Evolutionary conservation across 352 stramenopile species (phyloP).

Genomic region (Phytopythium montanum): DNA sequence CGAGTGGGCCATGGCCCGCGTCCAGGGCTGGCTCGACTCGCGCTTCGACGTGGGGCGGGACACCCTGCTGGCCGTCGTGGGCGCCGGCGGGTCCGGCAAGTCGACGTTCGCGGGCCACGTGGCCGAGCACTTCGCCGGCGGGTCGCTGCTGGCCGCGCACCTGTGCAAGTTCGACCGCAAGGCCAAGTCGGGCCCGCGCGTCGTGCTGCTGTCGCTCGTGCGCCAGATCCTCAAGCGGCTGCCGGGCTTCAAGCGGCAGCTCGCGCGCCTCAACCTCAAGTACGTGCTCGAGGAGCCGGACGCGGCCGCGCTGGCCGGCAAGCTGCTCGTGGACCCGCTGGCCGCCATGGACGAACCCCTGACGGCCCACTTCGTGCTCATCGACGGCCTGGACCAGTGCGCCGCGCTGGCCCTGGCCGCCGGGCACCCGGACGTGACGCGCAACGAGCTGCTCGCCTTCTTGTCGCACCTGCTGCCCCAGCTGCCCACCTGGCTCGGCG

Average conservation of each 20-base stretch:
- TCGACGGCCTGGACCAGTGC: constrained; percentile 81
- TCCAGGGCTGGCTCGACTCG: constrained; percentile 75
- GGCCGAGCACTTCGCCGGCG: constrained; percentile 40
- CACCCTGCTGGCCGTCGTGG: constrained; percentile 59
- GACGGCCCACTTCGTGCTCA: constrained; percentile 54
- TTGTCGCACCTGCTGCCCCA: constrained; percentile 53
- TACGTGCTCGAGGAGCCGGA: constrained; percentile 82
- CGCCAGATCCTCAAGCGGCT: constrained; percentile 71
- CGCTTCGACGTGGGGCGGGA: constrained; percentile 61
- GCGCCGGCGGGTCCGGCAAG: constrained; percentile 68
- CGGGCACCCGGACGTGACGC: background rate
- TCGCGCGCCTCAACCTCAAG: constrained; percentile 74
- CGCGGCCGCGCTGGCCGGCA: constrained; percentile 53
- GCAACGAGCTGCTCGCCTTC: constrained; percentile 72
- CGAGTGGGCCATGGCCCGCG: constrained; percentile 60
- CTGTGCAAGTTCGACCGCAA: constrained; percentile 80
- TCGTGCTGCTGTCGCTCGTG: constrained; percentile 77
- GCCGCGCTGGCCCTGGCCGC: constrained; percentile 10
- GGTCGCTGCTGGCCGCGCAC: constrained; percentile 59
- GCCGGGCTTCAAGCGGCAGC: constrained; percentile 74
- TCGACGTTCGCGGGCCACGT: constrained; percentile 54
- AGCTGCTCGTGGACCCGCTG: constrained; percentile 76
- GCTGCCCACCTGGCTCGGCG: constrained; percentile 64
- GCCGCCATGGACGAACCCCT: constrained; percentile 60
- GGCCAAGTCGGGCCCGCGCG: constrained; percentile 61